Percentiles rank a stretch among this genome's conserved stretches.
Conservation (phyloP, 1,284 basidiomycete species). For the Pholiota adiposa region DNA sequence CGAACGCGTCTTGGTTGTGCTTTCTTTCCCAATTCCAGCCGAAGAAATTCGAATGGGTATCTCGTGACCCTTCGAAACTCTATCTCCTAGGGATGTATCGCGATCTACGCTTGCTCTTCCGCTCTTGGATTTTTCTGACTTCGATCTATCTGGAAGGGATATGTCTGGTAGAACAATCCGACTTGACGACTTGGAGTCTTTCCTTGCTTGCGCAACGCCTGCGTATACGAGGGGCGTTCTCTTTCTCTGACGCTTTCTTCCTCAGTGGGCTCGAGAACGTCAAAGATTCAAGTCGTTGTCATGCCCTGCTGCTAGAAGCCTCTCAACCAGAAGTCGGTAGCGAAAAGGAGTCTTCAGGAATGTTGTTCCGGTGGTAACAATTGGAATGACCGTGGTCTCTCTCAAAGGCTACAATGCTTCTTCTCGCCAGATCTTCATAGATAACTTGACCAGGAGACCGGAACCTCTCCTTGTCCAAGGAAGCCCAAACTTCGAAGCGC, state of each 20-base stretch:
- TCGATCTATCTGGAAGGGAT: slow-evolving; percentile 20
- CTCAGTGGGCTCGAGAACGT: slow-evolving; percentile 1
- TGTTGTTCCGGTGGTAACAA: slow-evolving; percentile 6
- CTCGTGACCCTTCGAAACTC: slow-evolving; percentile 6
- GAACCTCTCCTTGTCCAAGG: background rate
- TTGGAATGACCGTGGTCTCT: slow-evolving; percentile 12
- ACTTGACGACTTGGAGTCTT: slow-evolving; percentile 11
- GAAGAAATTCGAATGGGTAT: slow-evolving; percentile 23
- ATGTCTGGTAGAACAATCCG: slow-evolving; percentile 16
- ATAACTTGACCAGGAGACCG: background rate
- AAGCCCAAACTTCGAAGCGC: background rate
- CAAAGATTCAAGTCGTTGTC: slow-evolving; percentile 2
- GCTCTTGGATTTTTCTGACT: slow-evolving; percentile 12
- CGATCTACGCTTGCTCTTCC: slow-evolving; percentile 17
- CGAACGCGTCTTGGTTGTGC: slow-evolving; percentile 11
- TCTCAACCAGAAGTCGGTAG: background rate
- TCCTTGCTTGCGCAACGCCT: slow-evolving; percentile 15
- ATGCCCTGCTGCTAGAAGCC: slow-evolving; percentile 6
- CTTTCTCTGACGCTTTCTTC: background rate
- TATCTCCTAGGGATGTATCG: slow-evolving; percentile 15
- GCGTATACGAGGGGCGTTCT: slow-evolving; percentile 16
- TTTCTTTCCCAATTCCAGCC: slow-evolving; percentile 21
- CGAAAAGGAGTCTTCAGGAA: background rate
- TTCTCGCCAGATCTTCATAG: slow-evolving; percentile 6
- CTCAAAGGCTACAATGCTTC: slow-evolving; percentile 7